Evolutionary conservation across 2,329 filamentous ascomycete species (phyloP).

Genomic region (Monosporascus sp.): DNA sequence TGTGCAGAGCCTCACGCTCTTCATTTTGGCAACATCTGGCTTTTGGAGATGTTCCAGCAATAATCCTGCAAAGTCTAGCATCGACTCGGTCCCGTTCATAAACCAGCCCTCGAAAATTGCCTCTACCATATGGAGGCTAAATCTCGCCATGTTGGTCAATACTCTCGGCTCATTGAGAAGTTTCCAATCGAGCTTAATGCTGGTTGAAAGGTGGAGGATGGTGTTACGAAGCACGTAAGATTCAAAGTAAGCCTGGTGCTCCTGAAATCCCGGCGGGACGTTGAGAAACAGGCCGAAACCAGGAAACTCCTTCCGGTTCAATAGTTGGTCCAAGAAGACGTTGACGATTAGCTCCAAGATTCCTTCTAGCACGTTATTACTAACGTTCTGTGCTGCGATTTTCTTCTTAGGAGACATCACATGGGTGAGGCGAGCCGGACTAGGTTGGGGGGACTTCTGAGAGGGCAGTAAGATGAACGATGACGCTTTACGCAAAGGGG

Average conservation of each 20-base stretch:
- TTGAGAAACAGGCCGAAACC: slow-evolving; percentile 83
- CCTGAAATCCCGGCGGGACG: slow-evolving; percentile 85
- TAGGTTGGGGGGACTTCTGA: slow-evolving; percentile 55
- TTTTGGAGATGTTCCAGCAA: slow-evolving; percentile 85
- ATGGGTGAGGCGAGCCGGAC: slow-evolving; percentile 57
- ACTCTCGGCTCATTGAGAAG: slow-evolving; percentile 74
- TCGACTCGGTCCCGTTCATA: slow-evolving; percentile 74
- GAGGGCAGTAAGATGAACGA: slow-evolving; percentile 87
- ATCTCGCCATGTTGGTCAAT: slow-evolving; percentile 78
- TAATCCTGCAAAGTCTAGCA: slow-evolving; percentile 81
- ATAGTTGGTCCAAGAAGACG: slow-evolving; percentile 80
- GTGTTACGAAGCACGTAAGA: slow-evolving; percentile 78
- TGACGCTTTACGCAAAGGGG: slow-evolving; percentile 70
- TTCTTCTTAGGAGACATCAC: slow-evolving; percentile 55
- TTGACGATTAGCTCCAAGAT: slow-evolving; percentile 71
- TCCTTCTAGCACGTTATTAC: slow-evolving; percentile 67
- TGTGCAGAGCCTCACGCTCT: slow-evolving; percentile 85
- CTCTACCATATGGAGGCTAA: slow-evolving; percentile 77
- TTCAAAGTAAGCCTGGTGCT: slow-evolving; percentile 93
- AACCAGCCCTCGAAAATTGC: slow-evolving; percentile 97
- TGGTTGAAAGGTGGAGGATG: slow-evolving; percentile 63
- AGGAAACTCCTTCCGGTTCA: slow-evolving; percentile 82
- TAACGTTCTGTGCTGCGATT: slow-evolving; percentile 45
- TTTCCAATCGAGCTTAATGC: slow-evolving; percentile 66
- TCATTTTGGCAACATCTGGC: slow-evolving; percentile 72